Base-by-base conservation (phyloP, 164 flowering plant species). In the Chimonanthus salicifolius region DNA sequence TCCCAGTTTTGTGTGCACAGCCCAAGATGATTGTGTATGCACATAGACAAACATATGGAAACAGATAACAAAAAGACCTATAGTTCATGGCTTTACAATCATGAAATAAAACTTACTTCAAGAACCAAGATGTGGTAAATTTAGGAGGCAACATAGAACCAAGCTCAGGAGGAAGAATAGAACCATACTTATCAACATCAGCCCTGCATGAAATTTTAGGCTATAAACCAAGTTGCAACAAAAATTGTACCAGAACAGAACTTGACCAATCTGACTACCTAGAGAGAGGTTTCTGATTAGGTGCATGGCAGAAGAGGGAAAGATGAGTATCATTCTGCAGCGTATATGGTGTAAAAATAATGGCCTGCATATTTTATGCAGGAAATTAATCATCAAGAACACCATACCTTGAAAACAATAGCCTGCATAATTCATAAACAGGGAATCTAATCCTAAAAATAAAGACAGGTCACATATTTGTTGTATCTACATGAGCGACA, bases 91-190 rank as follows among this genome's bases (percentile, higher is more conserved):
- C 49, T 6, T 20, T 21, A 7, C 48, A 45, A 64, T 10, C 15
- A 45, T 49, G 11, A 51, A 58, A 64, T 50, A 71, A 63, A 63
- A 79, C 89, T 82, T 87, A 95, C 99, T 87, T 93, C 76, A 82
- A 76, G 78, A 93, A 86, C 98, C 98, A 95, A 44, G 98, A 92
- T 71, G 72, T 76, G 5, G 73, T 81, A 65, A 91, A 85, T 43
- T 83, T 80, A 69, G 94, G 90, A 60, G 91, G 89, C 84, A 90
- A 83, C 84, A 77, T 64, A 51, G 80, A 78, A 66, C 98, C 99
- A 47, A 79, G 71, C 75, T 90, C 91, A 20, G 91, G 88, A 82
- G 89, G 80, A 72, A 86, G 66, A 75, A 46, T 70, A 62, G 81
- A 76, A 80, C 82, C 84, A 71, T 74, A 80, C 50, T 84, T 84